Percentiles rank a stretch among this genome's conserved stretches.
phyloP scores from a whole-genome alignment of 2,329 filamentous ascomycete genomes.

The Colletotrichum spinosum region DNA sequence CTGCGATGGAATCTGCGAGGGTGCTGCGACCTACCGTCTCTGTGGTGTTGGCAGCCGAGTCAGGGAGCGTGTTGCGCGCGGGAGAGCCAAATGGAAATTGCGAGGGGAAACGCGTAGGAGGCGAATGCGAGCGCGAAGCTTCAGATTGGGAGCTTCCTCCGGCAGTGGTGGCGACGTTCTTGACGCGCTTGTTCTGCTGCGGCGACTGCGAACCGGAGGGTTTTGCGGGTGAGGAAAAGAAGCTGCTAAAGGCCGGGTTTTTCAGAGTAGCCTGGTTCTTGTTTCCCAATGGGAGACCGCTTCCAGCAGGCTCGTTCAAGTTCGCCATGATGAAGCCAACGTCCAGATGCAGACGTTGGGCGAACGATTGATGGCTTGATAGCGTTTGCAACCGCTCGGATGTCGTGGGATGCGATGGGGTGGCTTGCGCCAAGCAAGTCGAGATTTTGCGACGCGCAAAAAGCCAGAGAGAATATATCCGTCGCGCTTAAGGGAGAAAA shows the following conservation, averaged over 20 bases:
- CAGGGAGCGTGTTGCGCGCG: constrained; percentile 10
- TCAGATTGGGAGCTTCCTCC: constrained; percentile 12
- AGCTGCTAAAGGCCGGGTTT: constrained; percentile 22
- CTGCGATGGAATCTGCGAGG: constrained; percentile 1
- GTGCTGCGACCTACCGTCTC: constrained; percentile 17
- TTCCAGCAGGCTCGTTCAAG: constrained; percentile 14
- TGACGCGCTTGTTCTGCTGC: constrained; percentile 27
- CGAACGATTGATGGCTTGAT: background rate
- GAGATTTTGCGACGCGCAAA: background rate
- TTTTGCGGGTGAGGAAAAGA: constrained; percentile 26
- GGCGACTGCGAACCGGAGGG: constrained; percentile 25
- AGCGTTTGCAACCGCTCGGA: constrained; percentile 16
- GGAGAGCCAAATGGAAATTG: constrained; percentile 6
- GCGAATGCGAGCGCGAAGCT: constrained; percentile 21
- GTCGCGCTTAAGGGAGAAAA: too few species aligned
- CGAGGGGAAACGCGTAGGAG: constrained; percentile 3
- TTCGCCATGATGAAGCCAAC: constrained; percentile 11
- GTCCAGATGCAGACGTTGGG: background rate
- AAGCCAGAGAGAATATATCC: background rate
- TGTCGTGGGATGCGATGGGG: constrained; percentile 1
- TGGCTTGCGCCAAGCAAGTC: constrained; percentile 17
- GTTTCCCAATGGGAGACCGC: constrained; percentile 17
- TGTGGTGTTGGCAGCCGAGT: constrained; percentile 3
- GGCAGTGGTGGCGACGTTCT: constrained; percentile 5
- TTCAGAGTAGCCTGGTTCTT: constrained; percentile 19